Percentiles rank a stretch among this genome's conserved stretches.
Evolutionary conservation across 129 eudicot species (phyloP).

Genomic region (Flaveria ramosissima): DNA sequence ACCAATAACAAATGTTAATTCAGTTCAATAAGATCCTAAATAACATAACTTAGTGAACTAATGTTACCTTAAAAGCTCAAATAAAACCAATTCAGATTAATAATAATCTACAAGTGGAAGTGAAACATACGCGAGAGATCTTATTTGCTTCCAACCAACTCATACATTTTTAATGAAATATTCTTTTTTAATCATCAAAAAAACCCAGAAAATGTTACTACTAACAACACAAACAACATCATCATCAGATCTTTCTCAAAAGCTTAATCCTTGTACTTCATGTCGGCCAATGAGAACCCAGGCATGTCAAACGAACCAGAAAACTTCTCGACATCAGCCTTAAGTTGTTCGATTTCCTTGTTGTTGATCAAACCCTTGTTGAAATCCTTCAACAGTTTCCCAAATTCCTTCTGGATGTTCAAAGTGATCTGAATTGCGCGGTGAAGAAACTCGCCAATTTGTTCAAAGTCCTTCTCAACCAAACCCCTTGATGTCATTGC

Average conservation of each 20-base stretch:
- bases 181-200: conserved; percentile 14
- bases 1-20: too few relatives aligned
- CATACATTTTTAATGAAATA: conserved; percentile 37
- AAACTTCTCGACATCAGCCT: conserved; percentile 94
- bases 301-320: conserved; percentile 94
- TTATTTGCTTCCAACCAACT: conserved; percentile 38
- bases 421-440: conserved; percentile 72
- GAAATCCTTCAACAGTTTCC: conserved; percentile 95
- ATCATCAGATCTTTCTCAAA: conserved; percentile 3
- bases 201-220: conserved; percentile 21
- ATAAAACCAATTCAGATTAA: not conserved
- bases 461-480: conserved; percentile 94
- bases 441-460: conserved; percentile 89
- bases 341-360: conserved; percentile 86
- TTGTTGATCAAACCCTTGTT: conserved; percentile 89
- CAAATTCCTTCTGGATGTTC: conserved; percentile 84
- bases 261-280: conserved; percentile 92
- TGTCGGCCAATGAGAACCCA: conserved; percentile 76
- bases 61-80: too few relatives aligned
- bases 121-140: conserved; percentile 26
- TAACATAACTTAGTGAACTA: too few relatives aligned
- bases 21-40: too few relatives aligned
- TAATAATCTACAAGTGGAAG: conserved; percentile 25
- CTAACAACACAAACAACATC: conserved; percentile 38
- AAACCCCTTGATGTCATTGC: conserved; percentile 99